Evolutionary conservation across 1,139 yeast genomes (phyloP).

Genomic region (Zygosaccharomyces sapae): DNA sequence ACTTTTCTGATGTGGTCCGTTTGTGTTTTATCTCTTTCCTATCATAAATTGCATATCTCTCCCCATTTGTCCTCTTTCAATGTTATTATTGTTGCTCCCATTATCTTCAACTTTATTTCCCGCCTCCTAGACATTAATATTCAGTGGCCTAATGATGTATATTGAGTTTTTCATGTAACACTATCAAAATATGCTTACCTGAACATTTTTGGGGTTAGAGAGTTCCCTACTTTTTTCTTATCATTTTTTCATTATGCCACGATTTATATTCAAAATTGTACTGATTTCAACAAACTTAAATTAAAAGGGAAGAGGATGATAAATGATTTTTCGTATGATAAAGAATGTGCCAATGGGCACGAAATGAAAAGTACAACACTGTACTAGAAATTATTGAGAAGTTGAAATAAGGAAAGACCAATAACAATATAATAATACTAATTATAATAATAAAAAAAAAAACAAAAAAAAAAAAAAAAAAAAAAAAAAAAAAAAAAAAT

Average conservation of each 20-base stretch:
- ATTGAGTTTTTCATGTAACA: slow-evolving; percentile 3
- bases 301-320: background rate
- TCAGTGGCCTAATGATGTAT: slow-evolving; percentile 2
- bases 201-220: background rate
- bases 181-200: background rate
- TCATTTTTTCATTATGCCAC: background rate
- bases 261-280: background rate
- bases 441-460: background rate
- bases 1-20: background rate
- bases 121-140: background rate
- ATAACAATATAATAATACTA: background rate
- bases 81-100: background rate
- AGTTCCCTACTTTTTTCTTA: background rate
- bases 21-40: slow-evolving; percentile 3
- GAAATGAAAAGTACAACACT: background rate
- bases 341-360: background rate
- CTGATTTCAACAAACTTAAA: background rate
- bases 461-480: background rate
- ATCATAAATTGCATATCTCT: slow-evolving; percentile 3
- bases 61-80: background rate
- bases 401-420: background rate
- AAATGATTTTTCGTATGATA: no score
- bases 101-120: background rate
- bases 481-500: background rate
- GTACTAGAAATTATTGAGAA: no score